phyloP scores from a whole-genome alignment of 1,284 basidiomycete genomes.

The Moniliella sp. region DNA sequence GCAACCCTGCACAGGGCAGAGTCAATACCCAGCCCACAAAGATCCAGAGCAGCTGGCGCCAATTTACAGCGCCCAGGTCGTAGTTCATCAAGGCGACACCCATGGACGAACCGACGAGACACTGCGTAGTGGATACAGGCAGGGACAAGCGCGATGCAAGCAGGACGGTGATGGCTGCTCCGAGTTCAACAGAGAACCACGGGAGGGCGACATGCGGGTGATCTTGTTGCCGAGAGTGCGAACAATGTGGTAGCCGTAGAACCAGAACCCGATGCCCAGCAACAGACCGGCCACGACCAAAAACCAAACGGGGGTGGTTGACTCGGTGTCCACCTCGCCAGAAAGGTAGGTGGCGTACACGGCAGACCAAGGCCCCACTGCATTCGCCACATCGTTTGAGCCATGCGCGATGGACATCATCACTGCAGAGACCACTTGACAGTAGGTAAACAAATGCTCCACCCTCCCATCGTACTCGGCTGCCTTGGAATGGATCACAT shows the following conservation, averaged over 20 bases:
- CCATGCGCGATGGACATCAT: slow-evolving; percentile 13
- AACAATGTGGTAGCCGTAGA: slow-evolving; percentile 12
- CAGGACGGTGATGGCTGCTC: slow-evolving; percentile 9
- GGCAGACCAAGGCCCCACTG: slow-evolving; percentile 10
- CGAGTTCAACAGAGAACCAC: slow-evolving; percentile 16
- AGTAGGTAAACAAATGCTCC: slow-evolving; percentile 12
- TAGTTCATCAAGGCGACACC: slow-evolving; percentile 9
- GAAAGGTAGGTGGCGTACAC: slow-evolving; percentile 9
- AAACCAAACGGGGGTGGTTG: slow-evolving; percentile 9
- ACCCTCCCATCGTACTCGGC: slow-evolving; percentile 9
- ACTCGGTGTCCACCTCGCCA: slow-evolving; percentile 1
- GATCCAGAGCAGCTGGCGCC: slow-evolving; percentile 9
- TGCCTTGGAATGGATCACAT: neutral
- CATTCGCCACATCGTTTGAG: slow-evolving; percentile 12
- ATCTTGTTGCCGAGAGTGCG: slow-evolving; percentile 11
- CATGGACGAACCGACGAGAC: slow-evolving; percentile 10
- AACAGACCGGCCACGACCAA: slow-evolving; percentile 7
- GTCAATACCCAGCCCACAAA: slow-evolving; percentile 13
- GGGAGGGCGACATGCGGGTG: slow-evolving; percentile 11
- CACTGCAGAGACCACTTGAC: slow-evolving; percentile 13
- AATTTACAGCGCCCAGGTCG: slow-evolving; percentile 7
- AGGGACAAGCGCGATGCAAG: slow-evolving; percentile 5
- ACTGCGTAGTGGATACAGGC: slow-evolving; percentile 10
- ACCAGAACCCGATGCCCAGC: slow-evolving; percentile 9
- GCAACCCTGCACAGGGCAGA: slow-evolving; percentile 9